These are phyloP conservation scores for Piromyces sp. DNA, from an alignment of 192 early-diverging fungal genomes.

Conservation along the genomic window DNA sequence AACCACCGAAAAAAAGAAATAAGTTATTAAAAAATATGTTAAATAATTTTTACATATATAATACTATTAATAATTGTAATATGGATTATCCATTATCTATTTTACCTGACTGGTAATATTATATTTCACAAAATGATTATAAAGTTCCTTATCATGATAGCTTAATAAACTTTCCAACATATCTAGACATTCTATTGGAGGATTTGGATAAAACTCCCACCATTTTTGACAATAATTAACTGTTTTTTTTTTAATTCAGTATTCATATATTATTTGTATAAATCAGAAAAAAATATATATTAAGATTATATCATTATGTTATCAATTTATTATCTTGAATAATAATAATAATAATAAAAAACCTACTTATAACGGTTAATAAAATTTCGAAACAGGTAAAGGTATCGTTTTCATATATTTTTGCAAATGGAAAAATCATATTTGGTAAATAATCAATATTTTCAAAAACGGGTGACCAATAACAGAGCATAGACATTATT, in stretches of 20 bases:
- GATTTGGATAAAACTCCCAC: conserved; percentile 51
- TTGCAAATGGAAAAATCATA: conserved; percentile 37
- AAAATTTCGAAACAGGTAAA: conserved; percentile 32
- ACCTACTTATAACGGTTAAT: conserved; percentile 29
- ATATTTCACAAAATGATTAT: conserved; percentile 20
- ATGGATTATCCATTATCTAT: no score
- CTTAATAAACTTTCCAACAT: conserved; percentile 26
- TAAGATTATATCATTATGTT: no score
- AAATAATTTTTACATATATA: no score
- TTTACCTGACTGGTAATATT: conserved; percentile 27
- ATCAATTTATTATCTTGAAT: no score
- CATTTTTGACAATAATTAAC: conserved; percentile 49
- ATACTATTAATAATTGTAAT: no score
- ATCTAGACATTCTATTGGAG: conserved; percentile 32
- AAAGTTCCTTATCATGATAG: conserved; percentile 25
- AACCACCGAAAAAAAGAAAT: no score
- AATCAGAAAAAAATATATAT: no score
- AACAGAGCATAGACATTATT: conserved; percentile 27
- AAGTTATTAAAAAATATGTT: no score
- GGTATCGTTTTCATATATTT: conserved; percentile 27
- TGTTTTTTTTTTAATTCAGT: not conserved
- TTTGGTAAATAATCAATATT: conserved; percentile 37
- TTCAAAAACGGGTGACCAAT: conserved; percentile 43
- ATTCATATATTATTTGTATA: not conserved
- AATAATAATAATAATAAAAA: no score